Percentiles rank a stretch among this genome's conserved stretches.
These are phyloP conservation scores for Beverwykella pulmonaria DNA, from an alignment of 495 filamentous ascomycete species.

Conservation along the genomic window DNA sequence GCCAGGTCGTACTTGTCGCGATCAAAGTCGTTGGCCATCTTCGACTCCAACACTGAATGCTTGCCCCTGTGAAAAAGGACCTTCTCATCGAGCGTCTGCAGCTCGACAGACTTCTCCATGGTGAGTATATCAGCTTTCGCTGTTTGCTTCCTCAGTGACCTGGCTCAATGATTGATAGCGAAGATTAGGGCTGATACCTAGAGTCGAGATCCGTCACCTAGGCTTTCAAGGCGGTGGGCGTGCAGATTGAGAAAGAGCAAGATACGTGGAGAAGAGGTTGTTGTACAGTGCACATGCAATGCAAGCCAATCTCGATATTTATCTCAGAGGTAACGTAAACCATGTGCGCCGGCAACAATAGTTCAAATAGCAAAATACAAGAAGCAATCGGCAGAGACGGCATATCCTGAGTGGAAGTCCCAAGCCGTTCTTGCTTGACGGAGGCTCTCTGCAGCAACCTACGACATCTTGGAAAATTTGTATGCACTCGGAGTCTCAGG, in stretches of 20 bases:
- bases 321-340: constrained; percentile 10
- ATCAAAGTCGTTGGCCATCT: constrained; percentile 19
- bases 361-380: not conserved
- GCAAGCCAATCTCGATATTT: constrained; percentile 25
- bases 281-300: constrained; percentile 30
- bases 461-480: not conserved
- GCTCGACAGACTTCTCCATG: constrained; percentile 30
- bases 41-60: constrained; percentile 5
- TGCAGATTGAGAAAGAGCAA: not conserved
- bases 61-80: constrained; percentile 6
- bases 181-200: not conserved
- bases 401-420: not conserved
- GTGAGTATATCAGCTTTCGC: not conserved
- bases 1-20: constrained; percentile 28
- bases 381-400: constrained; percentile 1
- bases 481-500: constrained; percentile 18
- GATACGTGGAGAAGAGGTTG: constrained; percentile 4
- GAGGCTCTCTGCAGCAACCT: constrained; percentile 13
- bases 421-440: not conserved
- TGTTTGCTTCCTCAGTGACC: too few species aligned
- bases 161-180: too few species aligned
- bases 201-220: too few species aligned
- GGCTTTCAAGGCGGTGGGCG: too few species aligned
- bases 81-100: constrained; percentile 30
- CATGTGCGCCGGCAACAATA: constrained; percentile 21